A percentile compares a stretch with the other conserved stretches of the same genome.
phyloP scores from a whole-genome alignment of 768 basidiomycete genomes.

The Boletus bicolor region DNA sequence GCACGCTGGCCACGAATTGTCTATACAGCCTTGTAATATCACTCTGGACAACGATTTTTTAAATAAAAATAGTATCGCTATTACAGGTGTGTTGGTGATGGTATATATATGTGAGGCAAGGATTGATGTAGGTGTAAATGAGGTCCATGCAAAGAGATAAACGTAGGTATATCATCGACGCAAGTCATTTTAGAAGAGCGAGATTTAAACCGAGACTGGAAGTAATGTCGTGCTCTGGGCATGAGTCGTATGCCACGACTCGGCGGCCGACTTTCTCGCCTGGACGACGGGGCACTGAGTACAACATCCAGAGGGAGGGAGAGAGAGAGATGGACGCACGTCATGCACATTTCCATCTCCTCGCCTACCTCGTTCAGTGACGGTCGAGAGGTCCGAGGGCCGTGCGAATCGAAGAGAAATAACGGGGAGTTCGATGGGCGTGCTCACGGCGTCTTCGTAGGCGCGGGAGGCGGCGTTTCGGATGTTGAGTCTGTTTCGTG shows the following conservation, averaged over 20 bases:
- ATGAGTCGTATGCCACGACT: slow-evolving; percentile 17
- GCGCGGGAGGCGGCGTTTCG: slow-evolving; percentile 20
- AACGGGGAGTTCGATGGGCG: slow-evolving; percentile 12
- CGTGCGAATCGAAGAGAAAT: slow-evolving; percentile 25
- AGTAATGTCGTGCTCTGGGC: not conserved
- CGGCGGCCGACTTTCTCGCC: slow-evolving; percentile 10
- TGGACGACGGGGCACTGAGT: not conserved
- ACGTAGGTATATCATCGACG: not conserved
- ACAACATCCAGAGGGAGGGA: too few species aligned
- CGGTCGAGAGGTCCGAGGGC: slow-evolving; percentile 10
- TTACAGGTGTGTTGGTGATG: not conserved
- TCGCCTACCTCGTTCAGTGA: not conserved
- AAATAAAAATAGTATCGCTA: slow-evolving; percentile 10
- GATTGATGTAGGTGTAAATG: not conserved
- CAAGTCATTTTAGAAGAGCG: too few species aligned
- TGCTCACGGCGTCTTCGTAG: not conserved
- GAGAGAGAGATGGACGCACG: not conserved
- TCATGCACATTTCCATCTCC: not conserved
- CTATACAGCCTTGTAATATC: slow-evolving; percentile 27
- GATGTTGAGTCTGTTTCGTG: slow-evolving; percentile 21
- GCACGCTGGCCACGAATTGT: slow-evolving; percentile 14
- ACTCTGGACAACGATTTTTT: slow-evolving; percentile 9
- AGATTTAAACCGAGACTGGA: not conserved
- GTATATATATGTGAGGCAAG: not conserved
- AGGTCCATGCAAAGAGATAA: not conserved